Conservation (phyloP, 139 green algal species). For the Picochlorum sp. region DNA sequence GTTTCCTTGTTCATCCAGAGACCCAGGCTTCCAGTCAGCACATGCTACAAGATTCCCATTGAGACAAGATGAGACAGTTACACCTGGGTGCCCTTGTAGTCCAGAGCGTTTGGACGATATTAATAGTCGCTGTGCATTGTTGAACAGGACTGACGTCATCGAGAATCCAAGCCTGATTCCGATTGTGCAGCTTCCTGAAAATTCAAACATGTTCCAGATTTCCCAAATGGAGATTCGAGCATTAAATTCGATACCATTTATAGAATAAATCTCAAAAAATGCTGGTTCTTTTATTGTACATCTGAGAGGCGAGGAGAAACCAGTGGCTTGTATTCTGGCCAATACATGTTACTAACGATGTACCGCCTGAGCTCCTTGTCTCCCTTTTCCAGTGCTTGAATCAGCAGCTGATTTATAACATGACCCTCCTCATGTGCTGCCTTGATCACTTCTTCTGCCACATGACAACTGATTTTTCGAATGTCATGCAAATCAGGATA, state of each 20-base stretch:
- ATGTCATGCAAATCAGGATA: constrained; percentile 27
- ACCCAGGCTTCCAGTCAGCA: background rate
- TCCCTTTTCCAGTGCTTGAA: constrained; percentile 7
- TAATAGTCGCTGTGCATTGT: no score
- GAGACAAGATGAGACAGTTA: no score
- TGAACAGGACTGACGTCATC: no score
- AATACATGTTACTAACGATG: constrained; percentile 23
- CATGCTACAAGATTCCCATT: no score
- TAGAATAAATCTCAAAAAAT: background rate
- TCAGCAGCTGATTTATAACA: constrained; percentile 18
- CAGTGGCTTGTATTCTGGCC: constrained; percentile 8
- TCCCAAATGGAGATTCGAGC: no score
- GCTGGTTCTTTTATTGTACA: background rate
- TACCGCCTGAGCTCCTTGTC: constrained; percentile 10
- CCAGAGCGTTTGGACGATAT: no score
- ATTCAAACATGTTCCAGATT: no score
- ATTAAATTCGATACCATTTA: background rate
- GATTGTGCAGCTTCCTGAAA: no score
- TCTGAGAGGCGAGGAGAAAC: constrained; percentile 2
- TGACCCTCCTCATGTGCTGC: constrained; percentile 39
- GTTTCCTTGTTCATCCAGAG: no score
- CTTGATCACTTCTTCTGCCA: constrained; percentile 55
- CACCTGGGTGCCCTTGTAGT: no score
- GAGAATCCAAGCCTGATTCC: no score
- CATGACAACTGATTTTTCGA: constrained; percentile 38